Percentiles rank a stretch among this genome's conserved stretches.
Conservation (phyloP, 2,329 filamentous ascomycete species). For the Verticillium nubilum region DNA sequence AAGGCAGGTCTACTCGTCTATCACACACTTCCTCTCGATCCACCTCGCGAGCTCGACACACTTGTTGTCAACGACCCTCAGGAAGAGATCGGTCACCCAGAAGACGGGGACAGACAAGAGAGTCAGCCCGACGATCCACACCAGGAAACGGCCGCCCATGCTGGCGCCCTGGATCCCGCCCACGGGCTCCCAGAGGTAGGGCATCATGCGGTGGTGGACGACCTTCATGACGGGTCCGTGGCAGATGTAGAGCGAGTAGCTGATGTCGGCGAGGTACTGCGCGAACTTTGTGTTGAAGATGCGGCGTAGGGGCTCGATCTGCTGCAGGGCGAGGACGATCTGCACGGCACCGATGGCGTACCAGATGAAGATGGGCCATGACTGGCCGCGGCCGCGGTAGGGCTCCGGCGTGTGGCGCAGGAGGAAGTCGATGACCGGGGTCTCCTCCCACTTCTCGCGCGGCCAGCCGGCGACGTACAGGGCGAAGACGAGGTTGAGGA, state of each 20-base stretch:
- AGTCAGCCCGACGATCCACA: slow-evolving; percentile 32
- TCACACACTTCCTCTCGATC: slow-evolving; percentile 30
- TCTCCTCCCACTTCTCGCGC: slow-evolving; percentile 25
- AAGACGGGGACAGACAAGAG: slow-evolving; percentile 32
- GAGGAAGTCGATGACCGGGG: slow-evolving; percentile 25
- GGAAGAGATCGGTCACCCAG: slow-evolving; percentile 55
- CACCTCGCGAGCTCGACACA: slow-evolving; percentile 40
- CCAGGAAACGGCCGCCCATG: slow-evolving; percentile 21
- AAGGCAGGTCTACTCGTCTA: slow-evolving; percentile 1
- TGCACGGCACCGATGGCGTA: slow-evolving; percentile 28
- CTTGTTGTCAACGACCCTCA: slow-evolving; percentile 47
- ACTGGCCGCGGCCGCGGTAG: slow-evolving; percentile 24
- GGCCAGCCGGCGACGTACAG: slow-evolving; percentile 35
- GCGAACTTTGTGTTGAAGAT: slow-evolving; percentile 41
- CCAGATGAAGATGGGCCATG: slow-evolving; percentile 28
- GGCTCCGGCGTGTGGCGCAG: slow-evolving; percentile 24
- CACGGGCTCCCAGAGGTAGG: slow-evolving; percentile 15
- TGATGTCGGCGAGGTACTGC: slow-evolving; percentile 52
- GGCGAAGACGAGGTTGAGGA: slow-evolving; percentile 20
- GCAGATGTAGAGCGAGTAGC: slow-evolving; percentile 53
- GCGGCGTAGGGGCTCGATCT: slow-evolving; percentile 15
- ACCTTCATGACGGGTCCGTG: slow-evolving; percentile 45
- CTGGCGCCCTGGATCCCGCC: slow-evolving; percentile 26
- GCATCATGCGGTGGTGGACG: slow-evolving; percentile 19
- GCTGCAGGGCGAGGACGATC: slow-evolving; percentile 23